Base-by-base conservation (phyloP, 1,139 yeast genomes). In the Candida sojae region DNA sequence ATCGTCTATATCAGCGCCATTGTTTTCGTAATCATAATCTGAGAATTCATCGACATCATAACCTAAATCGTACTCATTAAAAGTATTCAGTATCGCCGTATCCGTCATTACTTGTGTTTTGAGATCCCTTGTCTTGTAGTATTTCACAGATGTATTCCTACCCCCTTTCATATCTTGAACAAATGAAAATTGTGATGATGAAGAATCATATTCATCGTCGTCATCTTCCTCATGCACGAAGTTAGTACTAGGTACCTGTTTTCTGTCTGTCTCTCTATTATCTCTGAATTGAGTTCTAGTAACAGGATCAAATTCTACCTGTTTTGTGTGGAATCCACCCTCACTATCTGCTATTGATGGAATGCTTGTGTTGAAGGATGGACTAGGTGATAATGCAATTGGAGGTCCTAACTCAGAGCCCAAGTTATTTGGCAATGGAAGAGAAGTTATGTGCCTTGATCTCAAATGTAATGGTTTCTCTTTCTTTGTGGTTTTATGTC, bases 101-200 rank as follows among this genome's bases (percentile, higher is more conserved):
- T 44, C 43, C 30, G 31, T 37, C 26, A 28, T 10, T 23, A 43
- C 42, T 34, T 26, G 32, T 3, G 44, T 32, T 28, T 47, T 44
- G 2, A 49, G 31, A 9, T 47, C 44, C 41, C 59, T 62, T 1
- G 68, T 77, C 50, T 80, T 80, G 55, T 84, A 83, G 57, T 83
- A 84, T 56, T 83, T 81, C 9, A 83, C 79, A 0, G 88, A 83
- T 0, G 84, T 75, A 52, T 83, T 83, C 56, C 88, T 65, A 2
- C 88, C 88, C 23, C 82, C 80, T 12, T 70, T 70, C 46, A 68
- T 67, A 49, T 79, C 83, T 48, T 75, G 70, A 41, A 82, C 84
- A 57, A 84, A 84, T 0, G 88, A 83, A 57, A 84, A 84, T 48
- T 76, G 80, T 0, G 82, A 77, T 1, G 77, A 67, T 7, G 68